Evolutionary conservation across 192 early-diverging fungal species (phyloP).

Genomic region (Entomortierella beljakovae): DNA sequence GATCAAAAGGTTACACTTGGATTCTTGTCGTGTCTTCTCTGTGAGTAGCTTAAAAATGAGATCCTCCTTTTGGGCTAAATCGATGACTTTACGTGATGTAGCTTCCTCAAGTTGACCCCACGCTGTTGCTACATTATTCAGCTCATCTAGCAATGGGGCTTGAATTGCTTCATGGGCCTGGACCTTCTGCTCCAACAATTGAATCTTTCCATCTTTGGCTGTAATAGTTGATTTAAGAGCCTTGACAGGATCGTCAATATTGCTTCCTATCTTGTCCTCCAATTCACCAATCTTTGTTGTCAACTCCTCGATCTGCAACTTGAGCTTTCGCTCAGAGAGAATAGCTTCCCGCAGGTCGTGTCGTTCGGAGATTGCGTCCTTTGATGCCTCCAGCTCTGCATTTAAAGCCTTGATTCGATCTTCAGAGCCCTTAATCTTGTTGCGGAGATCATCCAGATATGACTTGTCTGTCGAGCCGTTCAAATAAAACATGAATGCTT

Average conservation of each 20-base stretch:
- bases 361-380: conserved; percentile 25
- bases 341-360: conserved; percentile 25
- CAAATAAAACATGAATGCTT: conserved; percentile 66
- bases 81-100: conserved; percentile 83
- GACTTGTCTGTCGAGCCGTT: conserved; percentile 59
- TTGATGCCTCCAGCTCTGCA: conserved; percentile 29
- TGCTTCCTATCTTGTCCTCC: conserved; percentile 42
- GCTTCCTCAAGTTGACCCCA: conserved; percentile 90
- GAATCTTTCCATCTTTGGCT: conserved; percentile 63
- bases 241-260: conserved; percentile 41
- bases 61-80: conserved; percentile 83
- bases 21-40: conserved; percentile 89
- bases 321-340: conserved; percentile 57
- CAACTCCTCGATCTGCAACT: conserved; percentile 59
- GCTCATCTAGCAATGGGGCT: conserved; percentile 67
- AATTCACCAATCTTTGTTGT: conserved; percentile 36
- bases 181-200: conserved; percentile 66
- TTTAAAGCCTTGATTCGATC: conserved; percentile 53
- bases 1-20: conserved; percentile 84
- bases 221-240: conserved; percentile 40
- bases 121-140: conserved; percentile 74
- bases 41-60: conserved; percentile 79
- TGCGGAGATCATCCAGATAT: conserved; percentile 65
- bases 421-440: conserved; percentile 64
- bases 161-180: conserved; percentile 60